Evolutionary conservation across 768 basidiomycete genomes (phyloP).

Genomic region (Rhizopogon vesiculosus): DNA sequence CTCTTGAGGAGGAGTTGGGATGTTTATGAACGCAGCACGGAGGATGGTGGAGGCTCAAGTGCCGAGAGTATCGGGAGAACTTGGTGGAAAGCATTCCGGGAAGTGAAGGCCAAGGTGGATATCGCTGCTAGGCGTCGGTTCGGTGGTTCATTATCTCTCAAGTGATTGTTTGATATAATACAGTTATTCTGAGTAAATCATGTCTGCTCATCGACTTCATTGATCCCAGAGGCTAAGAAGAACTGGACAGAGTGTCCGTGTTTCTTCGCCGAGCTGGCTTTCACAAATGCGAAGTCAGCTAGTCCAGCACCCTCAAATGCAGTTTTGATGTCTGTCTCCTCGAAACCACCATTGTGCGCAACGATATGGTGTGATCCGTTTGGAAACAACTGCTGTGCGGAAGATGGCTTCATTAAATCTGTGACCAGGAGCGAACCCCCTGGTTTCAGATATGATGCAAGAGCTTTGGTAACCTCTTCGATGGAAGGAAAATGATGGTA

Average conservation of each 20-base stretch:
- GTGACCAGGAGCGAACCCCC: constrained; percentile 55
- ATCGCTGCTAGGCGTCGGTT: constrained; percentile 60
- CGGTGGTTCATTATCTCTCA: constrained; percentile 65
- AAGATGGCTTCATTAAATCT: constrained; percentile 38
- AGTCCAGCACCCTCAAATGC: constrained; percentile 55
- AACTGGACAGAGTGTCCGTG: constrained; percentile 32
- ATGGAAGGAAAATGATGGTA: constrained; percentile 62
- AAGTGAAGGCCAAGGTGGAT: constrained; percentile 66
- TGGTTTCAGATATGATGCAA: constrained; percentile 57
- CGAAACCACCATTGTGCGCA: constrained; percentile 51
- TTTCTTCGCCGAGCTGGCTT: constrained; percentile 25
- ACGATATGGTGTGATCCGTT: constrained; percentile 41
- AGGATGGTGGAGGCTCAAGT: constrained; percentile 29
- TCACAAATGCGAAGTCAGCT: constrained; percentile 35
- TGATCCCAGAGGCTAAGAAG: constrained; percentile 57
- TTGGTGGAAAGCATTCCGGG: constrained; percentile 81
- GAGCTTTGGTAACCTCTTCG: constrained; percentile 42
- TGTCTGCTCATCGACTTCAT: constrained; percentile 11
- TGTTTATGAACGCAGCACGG: constrained; percentile 41
- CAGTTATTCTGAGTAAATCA: background rate
- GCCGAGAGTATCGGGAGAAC: constrained; percentile 48
- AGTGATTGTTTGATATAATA: constrained; percentile 26
- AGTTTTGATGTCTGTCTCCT: constrained; percentile 40
- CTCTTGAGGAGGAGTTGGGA: constrained; percentile 64
- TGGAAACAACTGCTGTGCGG: constrained; percentile 21